A percentile compares a stretch with the other conserved stretches of the same genome.
These are phyloP conservation scores for Fusarium oligoseptatum DNA, from an alignment of 2,329 filamentous ascomycete species.

Conservation along the genomic window DNA sequence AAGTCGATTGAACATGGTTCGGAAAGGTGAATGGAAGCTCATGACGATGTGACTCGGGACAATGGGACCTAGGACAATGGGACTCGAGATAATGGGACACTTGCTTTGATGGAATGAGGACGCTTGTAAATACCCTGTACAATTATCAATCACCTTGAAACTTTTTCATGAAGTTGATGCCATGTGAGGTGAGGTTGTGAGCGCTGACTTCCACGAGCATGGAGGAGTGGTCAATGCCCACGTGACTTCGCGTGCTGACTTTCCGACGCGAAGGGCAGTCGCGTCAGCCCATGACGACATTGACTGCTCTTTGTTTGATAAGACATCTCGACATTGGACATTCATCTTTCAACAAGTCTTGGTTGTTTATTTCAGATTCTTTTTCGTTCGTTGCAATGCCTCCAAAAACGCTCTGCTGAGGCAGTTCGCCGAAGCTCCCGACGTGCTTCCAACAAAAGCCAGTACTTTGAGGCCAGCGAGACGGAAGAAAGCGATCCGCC, in stretches of 20 bases:
- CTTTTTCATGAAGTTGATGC: not conserved
- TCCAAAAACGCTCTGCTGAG: constrained; percentile 56
- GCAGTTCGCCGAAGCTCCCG: constrained; percentile 60
- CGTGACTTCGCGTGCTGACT: constrained; percentile 45
- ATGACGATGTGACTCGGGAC: not conserved
- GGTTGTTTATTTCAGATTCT: not conserved
- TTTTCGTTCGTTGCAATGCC: constrained; percentile 49
- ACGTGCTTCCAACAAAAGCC: constrained; percentile 64
- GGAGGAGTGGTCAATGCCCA: constrained; percentile 10
- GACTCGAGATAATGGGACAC: not conserved
- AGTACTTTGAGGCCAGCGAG: constrained; percentile 61
- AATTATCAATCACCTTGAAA: not conserved
- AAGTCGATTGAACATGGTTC: not conserved
- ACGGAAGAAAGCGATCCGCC: constrained; percentile 42
- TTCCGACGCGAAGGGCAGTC: constrained; percentile 43
- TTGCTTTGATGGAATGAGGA: not conserved
- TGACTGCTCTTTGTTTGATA: constrained; percentile 7
- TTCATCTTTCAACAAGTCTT: constrained; percentile 7
- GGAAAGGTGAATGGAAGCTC: not conserved
- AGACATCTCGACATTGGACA: not conserved
- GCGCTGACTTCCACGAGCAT: too few relatives aligned
- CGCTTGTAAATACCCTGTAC: constrained; percentile 8
- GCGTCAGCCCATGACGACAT: constrained; percentile 43
- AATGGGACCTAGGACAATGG: not conserved
- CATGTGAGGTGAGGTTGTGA: not conserved